Base-by-base conservation (phyloP, 2,329 filamentous ascomycete genomes). In the Ceratocystis cubensis region DNA sequence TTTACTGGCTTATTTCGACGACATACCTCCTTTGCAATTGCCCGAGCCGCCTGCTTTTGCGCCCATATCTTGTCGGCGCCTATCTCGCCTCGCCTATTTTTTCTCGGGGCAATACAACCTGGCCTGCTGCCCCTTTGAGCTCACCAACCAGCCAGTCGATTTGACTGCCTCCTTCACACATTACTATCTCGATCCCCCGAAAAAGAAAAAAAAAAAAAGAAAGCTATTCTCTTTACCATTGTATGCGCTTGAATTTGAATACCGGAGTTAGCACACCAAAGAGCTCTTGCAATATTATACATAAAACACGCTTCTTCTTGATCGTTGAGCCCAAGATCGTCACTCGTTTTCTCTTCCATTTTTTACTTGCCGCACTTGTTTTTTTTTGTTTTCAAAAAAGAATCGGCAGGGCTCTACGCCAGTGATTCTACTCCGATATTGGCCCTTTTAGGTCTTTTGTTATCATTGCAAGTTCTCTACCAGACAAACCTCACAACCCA, bases 1-100 rank as follows among this genome's bases (percentile, higher is more conserved):
- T 30, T 28, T 17, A 57, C 53, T 57, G 53, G 53, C 53, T 57
- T 57, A 57, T 57, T 57, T 57, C 53, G 53, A 57, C 53, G 53
- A 57, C 53, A 57, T 57, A 22, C 28, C n/a, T 57, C 53, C 25
- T 57, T 57, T 30, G 53, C 10, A 30, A 57, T 22, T n/a, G n/a
- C 46, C 22, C 15, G 10, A 57, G 25, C 53, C 53, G 53, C 53
- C 53, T 17, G 53, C n/a, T 15, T 57, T 57, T 30, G 53, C 53
- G 53, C 53, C 53, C 17, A 57, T 17, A 20, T 28, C 22, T 5
- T 17, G 53, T 30, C 15, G 53, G 53, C 53, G 53, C 53, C 53
- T 57, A 57, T 57, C 53, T 57, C 53, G 53, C 30, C 53, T 57
- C 53, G 53, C 53, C 53, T 57, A 30, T 30, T 15, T 25, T 28